Percentiles rank a stretch among this genome's conserved stretches.
Evolutionary conservation across 441 rosid species (phyloP).

Genomic region (Erodium trifolium): DNA sequence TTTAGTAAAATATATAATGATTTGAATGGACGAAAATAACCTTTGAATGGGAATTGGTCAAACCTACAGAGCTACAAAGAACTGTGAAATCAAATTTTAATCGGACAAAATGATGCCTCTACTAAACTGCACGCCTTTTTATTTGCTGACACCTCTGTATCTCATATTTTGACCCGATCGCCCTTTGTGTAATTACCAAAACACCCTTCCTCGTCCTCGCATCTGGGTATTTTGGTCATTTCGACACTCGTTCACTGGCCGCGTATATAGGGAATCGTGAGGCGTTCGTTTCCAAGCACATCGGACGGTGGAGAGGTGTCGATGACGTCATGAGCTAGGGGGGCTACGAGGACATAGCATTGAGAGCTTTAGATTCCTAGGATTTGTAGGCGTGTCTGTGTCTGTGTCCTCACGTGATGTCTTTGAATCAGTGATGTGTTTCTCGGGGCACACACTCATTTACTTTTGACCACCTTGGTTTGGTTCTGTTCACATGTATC

Average conservation of each 20-base stretch:
- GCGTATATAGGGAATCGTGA: neutral
- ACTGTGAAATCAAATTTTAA: constrained; percentile 28
- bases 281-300: neutral
- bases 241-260: neutral
- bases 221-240: neutral
- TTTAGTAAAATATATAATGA: too few relatives aligned
- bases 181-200: constrained; percentile 16
- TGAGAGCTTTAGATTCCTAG: neutral
- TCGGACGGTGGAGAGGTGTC: neutral
- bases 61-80: too few relatives aligned
- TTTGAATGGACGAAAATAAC: neutral
- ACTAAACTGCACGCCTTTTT: constrained; percentile 21
- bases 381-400: neutral
- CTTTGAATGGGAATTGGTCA: constrained; percentile 9
- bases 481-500: neutral
- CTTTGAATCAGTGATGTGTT: constrained; percentile 3
- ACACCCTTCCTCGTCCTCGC: neutral
- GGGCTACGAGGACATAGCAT: too few relatives aligned
- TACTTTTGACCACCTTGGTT: neutral
- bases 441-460: neutral
- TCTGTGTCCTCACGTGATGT: neutral
- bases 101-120: constrained; percentile 30
- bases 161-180: constrained; percentile 22
- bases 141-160: constrained; percentile 3
- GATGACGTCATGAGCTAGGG: neutral